Evolutionary conservation across 1,284 basidiomycete species (phyloP).

Genomic region (Pascua sp.): DNA sequence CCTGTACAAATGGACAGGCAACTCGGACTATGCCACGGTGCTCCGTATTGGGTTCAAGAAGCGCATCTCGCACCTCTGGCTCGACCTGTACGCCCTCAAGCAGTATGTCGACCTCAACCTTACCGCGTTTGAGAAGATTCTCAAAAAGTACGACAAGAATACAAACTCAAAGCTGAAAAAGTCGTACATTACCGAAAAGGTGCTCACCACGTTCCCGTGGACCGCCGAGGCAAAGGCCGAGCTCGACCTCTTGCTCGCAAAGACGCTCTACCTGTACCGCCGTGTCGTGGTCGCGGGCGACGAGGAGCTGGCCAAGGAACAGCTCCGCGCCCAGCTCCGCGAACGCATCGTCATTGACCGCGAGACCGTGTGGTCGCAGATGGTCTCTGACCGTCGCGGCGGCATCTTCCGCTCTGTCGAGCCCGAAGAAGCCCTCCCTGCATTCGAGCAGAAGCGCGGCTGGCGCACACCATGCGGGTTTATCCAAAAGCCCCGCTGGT

Average conservation of each 20-base stretch:
- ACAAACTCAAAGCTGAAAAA: constrained; percentile 81
- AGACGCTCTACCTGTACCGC: constrained; percentile 72
- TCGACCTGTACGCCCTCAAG: constrained; percentile 74
- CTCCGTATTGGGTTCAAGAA: constrained; percentile 87
- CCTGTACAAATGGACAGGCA: constrained; percentile 68
- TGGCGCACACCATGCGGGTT: constrained; percentile 62
- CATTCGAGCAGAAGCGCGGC: constrained; percentile 50
- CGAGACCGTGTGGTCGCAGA: constrained; percentile 84
- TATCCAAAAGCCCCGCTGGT: constrained; percentile 53
- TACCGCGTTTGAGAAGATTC: constrained; percentile 90
- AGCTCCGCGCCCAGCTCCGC: constrained; percentile 81
- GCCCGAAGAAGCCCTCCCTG: constrained; percentile 54
- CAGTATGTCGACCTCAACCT: constrained; percentile 94
- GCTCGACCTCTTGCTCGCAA: constrained; percentile 61
- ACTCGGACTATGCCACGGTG: constrained; percentile 81
- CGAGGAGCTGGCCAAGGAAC: constrained; percentile 65
- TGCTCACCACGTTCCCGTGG: constrained; percentile 72
- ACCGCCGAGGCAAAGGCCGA: constrained; percentile 61
- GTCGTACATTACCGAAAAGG: constrained; percentile 69
- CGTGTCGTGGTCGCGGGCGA: constrained; percentile 82
- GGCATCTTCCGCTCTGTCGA: constrained; percentile 68
- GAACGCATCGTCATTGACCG: constrained; percentile 62
- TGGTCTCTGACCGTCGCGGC: constrained; percentile 62
- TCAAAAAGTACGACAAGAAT: constrained; percentile 99
- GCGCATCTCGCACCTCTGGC: constrained; percentile 81